Conservation (phyloP, 352 stramenopile genomes). For the Phytophthora uliginosa region DNA sequence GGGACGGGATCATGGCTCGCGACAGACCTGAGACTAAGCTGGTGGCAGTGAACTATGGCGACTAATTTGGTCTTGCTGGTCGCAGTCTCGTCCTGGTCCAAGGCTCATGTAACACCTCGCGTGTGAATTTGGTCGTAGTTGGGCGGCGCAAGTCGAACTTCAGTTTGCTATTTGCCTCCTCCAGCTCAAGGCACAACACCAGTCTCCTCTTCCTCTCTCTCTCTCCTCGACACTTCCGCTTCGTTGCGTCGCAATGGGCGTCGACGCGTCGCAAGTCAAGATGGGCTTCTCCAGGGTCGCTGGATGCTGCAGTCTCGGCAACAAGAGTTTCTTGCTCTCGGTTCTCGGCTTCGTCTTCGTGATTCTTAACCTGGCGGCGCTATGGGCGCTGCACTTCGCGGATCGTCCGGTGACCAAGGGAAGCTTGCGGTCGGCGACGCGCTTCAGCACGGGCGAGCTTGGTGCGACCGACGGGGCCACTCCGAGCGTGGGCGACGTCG, state of each 20-base stretch:
- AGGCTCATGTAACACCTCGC: background rate
- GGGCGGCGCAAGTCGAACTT: background rate
- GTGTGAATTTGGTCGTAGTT: background rate
- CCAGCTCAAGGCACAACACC: slow-evolving; percentile 27
- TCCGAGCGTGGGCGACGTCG: slow-evolving; percentile 36
- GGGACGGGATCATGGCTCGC: background rate
- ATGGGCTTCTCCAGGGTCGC: slow-evolving; percentile 27
- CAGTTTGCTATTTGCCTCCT: slow-evolving; percentile 35
- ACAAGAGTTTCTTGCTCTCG: slow-evolving; percentile 35
- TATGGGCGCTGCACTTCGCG: slow-evolving; percentile 77
- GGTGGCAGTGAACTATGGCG: background rate
- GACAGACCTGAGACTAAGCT: slow-evolving; percentile 12
- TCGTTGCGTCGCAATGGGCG: slow-evolving; percentile 27
- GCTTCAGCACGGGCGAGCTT: slow-evolving; percentile 53
- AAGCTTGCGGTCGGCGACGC: slow-evolving; percentile 40
- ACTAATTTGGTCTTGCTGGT: slow-evolving; percentile 19
- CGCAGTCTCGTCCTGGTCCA: background rate
- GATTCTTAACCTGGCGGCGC: slow-evolving; percentile 62
- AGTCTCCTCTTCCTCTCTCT: slow-evolving; percentile 1
- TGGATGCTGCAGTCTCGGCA: slow-evolving; percentile 8
- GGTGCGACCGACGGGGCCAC: slow-evolving; percentile 21
- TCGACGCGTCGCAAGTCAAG: slow-evolving; percentile 55
- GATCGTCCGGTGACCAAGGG: slow-evolving; percentile 40
- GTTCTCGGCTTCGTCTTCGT: slow-evolving; percentile 62
- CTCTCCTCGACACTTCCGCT: background rate